A percentile compares a stretch with the other conserved stretches of the same genome.
Conservation (phyloP, 2,329 filamentous ascomycete species). For the Aspergillus versicolor region DNA sequence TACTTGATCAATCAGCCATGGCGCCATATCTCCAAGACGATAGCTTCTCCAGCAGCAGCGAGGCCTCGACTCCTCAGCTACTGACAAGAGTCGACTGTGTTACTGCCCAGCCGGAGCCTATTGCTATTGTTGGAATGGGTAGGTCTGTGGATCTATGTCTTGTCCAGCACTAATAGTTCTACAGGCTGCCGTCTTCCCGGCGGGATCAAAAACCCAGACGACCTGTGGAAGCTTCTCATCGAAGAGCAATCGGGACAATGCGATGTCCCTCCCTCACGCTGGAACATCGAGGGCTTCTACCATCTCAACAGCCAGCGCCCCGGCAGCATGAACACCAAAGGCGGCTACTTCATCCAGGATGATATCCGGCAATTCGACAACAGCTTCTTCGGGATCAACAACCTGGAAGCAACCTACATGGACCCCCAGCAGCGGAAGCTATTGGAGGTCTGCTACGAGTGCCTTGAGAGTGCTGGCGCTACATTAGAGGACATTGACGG, state of each 20-base stretch:
- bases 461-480: slow-evolving; percentile 6
- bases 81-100: neutral
- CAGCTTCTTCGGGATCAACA: slow-evolving; percentile 9
- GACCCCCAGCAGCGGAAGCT: slow-evolving; percentile 15
- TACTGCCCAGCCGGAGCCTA: neutral
- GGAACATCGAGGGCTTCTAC: slow-evolving; percentile 2
- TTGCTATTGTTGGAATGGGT: neutral
- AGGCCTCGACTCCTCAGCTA: neutral
- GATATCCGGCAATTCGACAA: slow-evolving; percentile 11
- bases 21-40: neutral
- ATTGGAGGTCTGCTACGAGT: slow-evolving; percentile 12
- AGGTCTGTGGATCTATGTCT: neutral
- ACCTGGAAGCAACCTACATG: slow-evolving; percentile 18
- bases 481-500: neutral
- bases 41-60: neutral
- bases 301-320: neutral
- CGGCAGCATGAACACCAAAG: neutral
- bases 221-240: slow-evolving; percentile 9
- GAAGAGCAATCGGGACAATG: neutral
- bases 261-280: neutral
- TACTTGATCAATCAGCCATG: neutral
- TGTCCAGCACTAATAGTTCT: neutral
- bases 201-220: neutral
- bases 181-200: slow-evolving; percentile 8
- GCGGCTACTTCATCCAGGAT: slow-evolving; percentile 6